Percentiles rank a stretch among this genome's conserved stretches.
Conservation (phyloP, 805 yeast genomes). For the Kregervanrija fluxuum region DNA sequence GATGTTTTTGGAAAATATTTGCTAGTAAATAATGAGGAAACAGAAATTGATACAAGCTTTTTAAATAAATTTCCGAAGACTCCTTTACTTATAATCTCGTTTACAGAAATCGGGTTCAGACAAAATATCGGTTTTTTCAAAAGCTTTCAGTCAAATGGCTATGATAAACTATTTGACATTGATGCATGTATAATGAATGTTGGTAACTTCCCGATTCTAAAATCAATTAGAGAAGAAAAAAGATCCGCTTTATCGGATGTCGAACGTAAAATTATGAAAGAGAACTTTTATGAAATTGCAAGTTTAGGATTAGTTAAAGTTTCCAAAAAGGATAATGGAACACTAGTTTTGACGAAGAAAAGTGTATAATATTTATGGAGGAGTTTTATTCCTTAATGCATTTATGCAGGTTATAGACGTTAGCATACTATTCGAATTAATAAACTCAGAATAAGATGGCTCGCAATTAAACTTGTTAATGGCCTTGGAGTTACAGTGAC, state of each 20-base stretch:
- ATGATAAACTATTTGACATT: constrained; percentile 8
- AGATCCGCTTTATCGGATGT: constrained; percentile 1
- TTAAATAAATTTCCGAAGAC: not conserved
- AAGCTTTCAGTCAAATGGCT: not conserved
- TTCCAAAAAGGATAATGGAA: constrained; percentile 12
- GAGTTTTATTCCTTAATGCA: not conserved
- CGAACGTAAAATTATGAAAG: constrained; percentile 7
- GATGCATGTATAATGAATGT: constrained; percentile 17
- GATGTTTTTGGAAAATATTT: constrained; percentile 4
- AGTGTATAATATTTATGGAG: not conserved
- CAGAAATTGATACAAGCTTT: not conserved
- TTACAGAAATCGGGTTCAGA: constrained; percentile 4
- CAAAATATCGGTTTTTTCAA: constrained; percentile 2
- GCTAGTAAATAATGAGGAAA: not conserved
- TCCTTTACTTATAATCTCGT: constrained; percentile 2
- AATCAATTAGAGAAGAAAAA: constrained; percentile 6
- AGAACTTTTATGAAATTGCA: constrained; percentile 19
- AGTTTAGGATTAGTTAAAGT: constrained; percentile 21
- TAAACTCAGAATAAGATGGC: too few relatives aligned
- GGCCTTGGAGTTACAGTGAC: not conserved
- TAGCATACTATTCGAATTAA: too few relatives aligned
- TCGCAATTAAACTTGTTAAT: too few relatives aligned
- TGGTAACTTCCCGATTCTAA: constrained; percentile 18
- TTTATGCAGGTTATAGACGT: not conserved
- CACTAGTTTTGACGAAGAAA: constrained; percentile 13